Evolutionary conservation across 1,284 basidiomycete genomes (phyloP).

Genomic region (Phlebopus sp.): DNA sequence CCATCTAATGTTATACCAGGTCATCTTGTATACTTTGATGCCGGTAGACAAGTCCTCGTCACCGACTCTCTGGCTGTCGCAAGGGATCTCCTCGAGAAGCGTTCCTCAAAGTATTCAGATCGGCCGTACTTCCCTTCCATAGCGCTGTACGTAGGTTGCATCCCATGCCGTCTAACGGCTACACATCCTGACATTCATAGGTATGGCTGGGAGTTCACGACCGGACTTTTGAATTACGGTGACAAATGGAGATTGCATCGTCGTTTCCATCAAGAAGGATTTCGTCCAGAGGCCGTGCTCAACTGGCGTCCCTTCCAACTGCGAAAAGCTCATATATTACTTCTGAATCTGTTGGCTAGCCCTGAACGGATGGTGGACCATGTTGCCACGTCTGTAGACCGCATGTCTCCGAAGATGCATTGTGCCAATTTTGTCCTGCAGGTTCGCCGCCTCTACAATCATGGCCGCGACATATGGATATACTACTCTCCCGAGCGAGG

Average conservation of each 20-base stretch:
- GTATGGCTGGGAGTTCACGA: background rate
- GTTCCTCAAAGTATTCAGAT: background rate
- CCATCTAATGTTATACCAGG: background rate
- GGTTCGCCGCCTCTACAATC: background rate
- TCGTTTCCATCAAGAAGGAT: background rate
- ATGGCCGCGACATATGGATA: slow-evolving; percentile 3
- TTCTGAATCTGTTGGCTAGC: background rate
- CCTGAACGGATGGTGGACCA: background rate
- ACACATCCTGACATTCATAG: background rate
- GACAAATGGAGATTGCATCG: slow-evolving; percentile 2
- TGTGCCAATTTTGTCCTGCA: background rate
- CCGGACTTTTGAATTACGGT: background rate
- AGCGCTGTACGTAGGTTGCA: background rate
- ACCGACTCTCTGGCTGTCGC: background rate
- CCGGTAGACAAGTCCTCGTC: background rate
- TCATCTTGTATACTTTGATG: background rate
- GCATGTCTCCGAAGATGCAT: background rate
- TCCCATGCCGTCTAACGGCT: background rate
- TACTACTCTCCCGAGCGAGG: background rate
- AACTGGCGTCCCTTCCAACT: background rate
- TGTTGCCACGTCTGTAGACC: slow-evolving; percentile 1
- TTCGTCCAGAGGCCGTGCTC: background rate
- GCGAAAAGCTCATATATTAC: background rate
- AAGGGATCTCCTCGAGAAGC: background rate
- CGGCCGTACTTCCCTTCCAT: background rate